phyloP scores from a whole-genome alignment of 2,329 filamentous ascomycete genomes.

The Stachybotrys echinatus region DNA sequence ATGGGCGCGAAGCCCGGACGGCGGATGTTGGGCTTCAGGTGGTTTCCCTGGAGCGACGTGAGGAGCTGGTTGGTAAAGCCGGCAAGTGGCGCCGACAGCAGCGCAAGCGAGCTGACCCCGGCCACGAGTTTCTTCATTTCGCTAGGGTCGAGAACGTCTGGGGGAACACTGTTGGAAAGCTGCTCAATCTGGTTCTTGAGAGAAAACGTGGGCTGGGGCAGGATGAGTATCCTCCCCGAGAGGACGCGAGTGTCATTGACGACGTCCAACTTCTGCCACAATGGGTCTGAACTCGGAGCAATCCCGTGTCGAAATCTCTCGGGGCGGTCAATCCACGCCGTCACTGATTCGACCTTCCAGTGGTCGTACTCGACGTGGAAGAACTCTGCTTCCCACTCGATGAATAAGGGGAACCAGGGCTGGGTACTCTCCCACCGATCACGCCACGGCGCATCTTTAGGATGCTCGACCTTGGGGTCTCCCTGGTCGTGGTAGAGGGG shows the following conservation, averaged over 20 bases:
- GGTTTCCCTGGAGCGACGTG: neutral
- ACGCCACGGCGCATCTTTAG: neutral
- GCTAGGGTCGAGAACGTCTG: neutral
- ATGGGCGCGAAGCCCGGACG: neutral
- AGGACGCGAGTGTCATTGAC: no score
- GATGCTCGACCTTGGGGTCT: neutral
- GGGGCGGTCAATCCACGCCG: neutral
- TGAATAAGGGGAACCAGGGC: slow-evolving; percentile 1
- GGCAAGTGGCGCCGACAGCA: neutral
- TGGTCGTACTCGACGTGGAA: neutral
- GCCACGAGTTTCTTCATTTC: neutral
- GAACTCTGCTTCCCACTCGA: slow-evolving; percentile 6
- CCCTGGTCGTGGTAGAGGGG: neutral
- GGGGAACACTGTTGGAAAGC: neutral
- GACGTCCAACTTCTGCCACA: no score
- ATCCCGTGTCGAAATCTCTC: neutral
- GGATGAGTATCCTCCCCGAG: no score
- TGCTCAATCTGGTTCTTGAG: neutral
- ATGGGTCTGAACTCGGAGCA: neutral
- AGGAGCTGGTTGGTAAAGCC: slow-evolving; percentile 3
- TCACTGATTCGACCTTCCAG: neutral
- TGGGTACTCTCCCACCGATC: slow-evolving; percentile 1
- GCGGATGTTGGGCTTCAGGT: neutral
- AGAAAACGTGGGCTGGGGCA: neutral
- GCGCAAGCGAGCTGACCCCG: neutral